phyloP scores from a whole-genome alignment of 768 basidiomycete species.

The Rhodotorula graminis region DNA sequence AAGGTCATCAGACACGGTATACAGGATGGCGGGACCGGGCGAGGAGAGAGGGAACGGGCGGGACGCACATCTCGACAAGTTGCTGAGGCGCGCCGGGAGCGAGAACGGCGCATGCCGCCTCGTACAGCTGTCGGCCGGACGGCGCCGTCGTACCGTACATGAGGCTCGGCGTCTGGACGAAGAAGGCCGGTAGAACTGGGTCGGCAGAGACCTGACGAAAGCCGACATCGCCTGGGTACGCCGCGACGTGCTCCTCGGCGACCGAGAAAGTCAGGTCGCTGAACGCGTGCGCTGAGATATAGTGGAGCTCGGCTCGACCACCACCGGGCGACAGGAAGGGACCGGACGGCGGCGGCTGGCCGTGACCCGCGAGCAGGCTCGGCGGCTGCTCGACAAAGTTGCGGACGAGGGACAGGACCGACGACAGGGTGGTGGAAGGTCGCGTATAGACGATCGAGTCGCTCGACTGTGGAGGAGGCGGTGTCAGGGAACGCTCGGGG shows the following conservation, averaged over 20 bases:
- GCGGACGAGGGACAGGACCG: not conserved
- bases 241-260: not conserved
- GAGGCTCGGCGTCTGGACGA: not conserved
- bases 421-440: not conserved
- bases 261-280: not conserved
- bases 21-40: not conserved
- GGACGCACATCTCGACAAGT: constrained; percentile 2
- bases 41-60: not conserved
- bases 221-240: not conserved
- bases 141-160: constrained; percentile 1
- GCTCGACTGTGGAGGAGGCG: no score
- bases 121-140: not conserved
- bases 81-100: not conserved
- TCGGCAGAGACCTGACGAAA: constrained; percentile 13
- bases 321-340: not conserved
- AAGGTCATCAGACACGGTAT: no score
- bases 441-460: not conserved
- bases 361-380: no score
- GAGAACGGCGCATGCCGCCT: not conserved
- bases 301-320: not conserved
- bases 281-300: not conserved
- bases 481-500: no score
- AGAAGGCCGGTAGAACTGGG: not conserved
- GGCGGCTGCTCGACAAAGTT: not conserved
- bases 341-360: not conserved